These are phyloP conservation scores for Boletus hoseneyae DNA, from an alignment of 1,284 basidiomycete genomes.

Conservation along the genomic window DNA sequence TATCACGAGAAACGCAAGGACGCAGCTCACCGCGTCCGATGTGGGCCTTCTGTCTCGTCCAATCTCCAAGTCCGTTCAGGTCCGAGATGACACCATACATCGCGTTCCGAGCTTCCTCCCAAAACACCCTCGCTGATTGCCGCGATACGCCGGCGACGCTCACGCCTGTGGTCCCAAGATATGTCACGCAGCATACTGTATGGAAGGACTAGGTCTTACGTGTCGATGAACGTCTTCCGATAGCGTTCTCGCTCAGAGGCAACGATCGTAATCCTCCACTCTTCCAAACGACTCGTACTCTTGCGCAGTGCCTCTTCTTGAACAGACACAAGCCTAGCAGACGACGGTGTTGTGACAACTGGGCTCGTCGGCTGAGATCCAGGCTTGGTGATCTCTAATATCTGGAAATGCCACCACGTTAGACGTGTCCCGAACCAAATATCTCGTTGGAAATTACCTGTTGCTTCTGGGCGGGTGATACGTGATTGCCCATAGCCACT, in stretches of 20 bases:
- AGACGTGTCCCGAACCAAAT: neutral
- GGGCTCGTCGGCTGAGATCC: conserved; percentile 3
- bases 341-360: neutral
- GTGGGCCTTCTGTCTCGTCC: conserved; percentile 87
- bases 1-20: neutral
- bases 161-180: conserved; percentile 48
- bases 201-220: conserved; percentile 37
- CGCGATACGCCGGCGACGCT: conserved; percentile 65
- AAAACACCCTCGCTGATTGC: conserved; percentile 57
- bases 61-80: conserved; percentile 62
- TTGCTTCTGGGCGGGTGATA: conserved; percentile 59
- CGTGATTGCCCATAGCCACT: conserved; percentile 58
- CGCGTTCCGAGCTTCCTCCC: conserved; percentile 65
- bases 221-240: conserved; percentile 66
- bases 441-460: conserved; percentile 44
- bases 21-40: conserved; percentile 63
- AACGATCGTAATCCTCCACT: conserved; percentile 69
- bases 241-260: conserved; percentile 65
- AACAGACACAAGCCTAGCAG: conserved; percentile 22
- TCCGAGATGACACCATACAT: conserved; percentile 69
- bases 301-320: conserved; percentile 57
- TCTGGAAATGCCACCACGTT: conserved; percentile 13
- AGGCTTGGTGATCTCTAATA: conserved; percentile 21
- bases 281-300: conserved; percentile 55
- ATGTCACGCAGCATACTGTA: neutral